phyloP scores from a whole-genome alignment of 2,329 filamentous ascomycete genomes.

The Pseudogymnoascus sp. region DNA sequence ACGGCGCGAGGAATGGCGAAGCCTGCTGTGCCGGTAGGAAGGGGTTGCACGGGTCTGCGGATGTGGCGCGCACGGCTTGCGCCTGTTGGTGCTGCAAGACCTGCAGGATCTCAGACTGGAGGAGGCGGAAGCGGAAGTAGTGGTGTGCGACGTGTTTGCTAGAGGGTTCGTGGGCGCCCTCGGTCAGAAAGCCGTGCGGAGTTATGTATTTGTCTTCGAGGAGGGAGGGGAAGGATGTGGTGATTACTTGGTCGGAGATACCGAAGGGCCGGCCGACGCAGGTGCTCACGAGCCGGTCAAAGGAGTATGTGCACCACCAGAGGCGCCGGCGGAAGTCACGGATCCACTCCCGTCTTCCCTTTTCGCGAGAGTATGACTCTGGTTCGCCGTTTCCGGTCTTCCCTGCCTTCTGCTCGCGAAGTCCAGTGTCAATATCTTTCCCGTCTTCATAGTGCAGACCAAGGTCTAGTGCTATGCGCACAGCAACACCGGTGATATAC shows the following conservation, averaged over 20 bases:
- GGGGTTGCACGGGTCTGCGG: slow-evolving; percentile 58
- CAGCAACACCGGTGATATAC: slow-evolving; percentile 95
- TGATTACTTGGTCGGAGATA: slow-evolving; percentile 93
- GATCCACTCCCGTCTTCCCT: slow-evolving; percentile 71
- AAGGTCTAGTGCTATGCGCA: slow-evolving; percentile 82
- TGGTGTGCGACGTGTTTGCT: slow-evolving; percentile 91
- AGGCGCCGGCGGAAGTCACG: slow-evolving; percentile 79
- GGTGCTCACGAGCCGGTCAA: slow-evolving; percentile 89
- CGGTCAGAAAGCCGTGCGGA: slow-evolving; percentile 60
- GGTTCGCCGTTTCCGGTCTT: slow-evolving; percentile 30
- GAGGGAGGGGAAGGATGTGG: slow-evolving; percentile 85
- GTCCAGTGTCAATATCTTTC: slow-evolving; percentile 53
- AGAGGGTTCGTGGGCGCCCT: slow-evolving; percentile 56
- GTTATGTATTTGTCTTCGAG: slow-evolving; percentile 88
- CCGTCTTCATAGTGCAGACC: slow-evolving; percentile 92
- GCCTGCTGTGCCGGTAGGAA: slow-evolving; percentile 73
- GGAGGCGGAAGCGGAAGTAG: slow-evolving; percentile 78
- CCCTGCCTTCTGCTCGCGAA: slow-evolving; percentile 42
- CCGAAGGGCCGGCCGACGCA: slow-evolving; percentile 91
- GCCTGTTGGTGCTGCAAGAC: slow-evolving; percentile 90
- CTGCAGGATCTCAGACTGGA: slow-evolving; percentile 93
- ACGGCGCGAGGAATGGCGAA: slow-evolving; percentile 77
- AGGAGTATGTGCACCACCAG: slow-evolving; percentile 96
- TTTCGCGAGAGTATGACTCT: slow-evolving; percentile 40
- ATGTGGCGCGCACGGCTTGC: slow-evolving; percentile 63